phyloP scores from a whole-genome alignment of 305 asterid species.

The Plantago rigida region DNA sequence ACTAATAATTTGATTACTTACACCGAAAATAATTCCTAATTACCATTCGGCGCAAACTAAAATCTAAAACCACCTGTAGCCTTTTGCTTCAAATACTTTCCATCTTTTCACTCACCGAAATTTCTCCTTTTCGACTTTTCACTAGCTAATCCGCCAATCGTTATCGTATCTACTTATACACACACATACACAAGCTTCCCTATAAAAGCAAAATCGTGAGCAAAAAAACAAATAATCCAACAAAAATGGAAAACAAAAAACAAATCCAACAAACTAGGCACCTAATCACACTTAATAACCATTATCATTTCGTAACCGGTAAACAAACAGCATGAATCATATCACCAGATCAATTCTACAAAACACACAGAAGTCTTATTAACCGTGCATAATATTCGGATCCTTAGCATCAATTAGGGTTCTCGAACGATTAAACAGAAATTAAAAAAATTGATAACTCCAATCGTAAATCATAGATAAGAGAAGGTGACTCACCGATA shows the following conservation, averaged over 20 bases:
- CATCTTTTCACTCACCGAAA: neutral
- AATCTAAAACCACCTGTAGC: no score
- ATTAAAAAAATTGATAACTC: constrained; percentile 4
- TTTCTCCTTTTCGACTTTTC: neutral
- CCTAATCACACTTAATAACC: constrained; percentile 7
- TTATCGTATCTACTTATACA: neutral
- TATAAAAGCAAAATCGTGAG: no score
- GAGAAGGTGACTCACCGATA: constrained; percentile 30
- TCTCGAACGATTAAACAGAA: constrained; percentile 17
- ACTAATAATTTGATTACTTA: no score
- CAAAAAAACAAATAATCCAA: neutral
- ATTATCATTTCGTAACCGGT: neutral
- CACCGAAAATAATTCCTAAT: no score
- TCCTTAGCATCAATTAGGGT: constrained; percentile 30
- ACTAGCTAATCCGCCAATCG: neutral
- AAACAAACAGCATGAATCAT: neutral
- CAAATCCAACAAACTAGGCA: neutral
- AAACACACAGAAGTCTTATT: neutral
- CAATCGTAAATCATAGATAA: neutral
- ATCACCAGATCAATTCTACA: neutral
- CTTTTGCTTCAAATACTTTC: no score
- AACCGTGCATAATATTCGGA: neutral
- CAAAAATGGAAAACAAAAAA: neutral
- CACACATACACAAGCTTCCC: neutral
- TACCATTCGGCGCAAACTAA: no score